Base-by-base conservation (phyloP, 106 monocot species). In the Chionographis japonica region DNA sequence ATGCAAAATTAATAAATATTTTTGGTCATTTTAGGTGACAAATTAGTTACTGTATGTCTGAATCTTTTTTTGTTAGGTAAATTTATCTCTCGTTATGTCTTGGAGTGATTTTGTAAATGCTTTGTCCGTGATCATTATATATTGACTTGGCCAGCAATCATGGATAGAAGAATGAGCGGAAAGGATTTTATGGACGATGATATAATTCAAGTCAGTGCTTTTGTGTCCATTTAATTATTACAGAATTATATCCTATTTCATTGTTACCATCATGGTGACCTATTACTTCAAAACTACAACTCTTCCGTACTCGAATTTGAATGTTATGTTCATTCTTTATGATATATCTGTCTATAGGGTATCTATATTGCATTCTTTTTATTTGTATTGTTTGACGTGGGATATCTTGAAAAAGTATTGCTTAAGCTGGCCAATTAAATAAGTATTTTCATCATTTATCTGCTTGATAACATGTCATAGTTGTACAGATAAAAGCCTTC, bases 111-210 rank as follows among this genome's bases (percentile, higher is more conserved):
- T 75, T 20, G 7, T 65, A 55, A 57, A 53, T 66, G 70, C 8
- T 68, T 67, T 75, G 65, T 78, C 42, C 68, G 61, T 63, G 50
- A 68, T 70, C 56, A 65, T 75, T 74, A 58, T 49, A 56, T 73
- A 57, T 72, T 84, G 65, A 67, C 68, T 83, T 81, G 52, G 62
- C 59, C 94, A 90, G 94, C 80, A 60, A 94, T 94, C 60, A 81
- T 79, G 75, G 87, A 90, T 88, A 79, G 80, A 57, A 84, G 90
- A 79, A 83, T 94, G 74, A 77, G 73, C 52, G 94, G 94, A 76
- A 82, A 59, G 75, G 95, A 97, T 82, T 97, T 74, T 80, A 82
- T 68, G 56, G 89, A 86, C 62, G 84, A 89, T 84, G 95, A 97
- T 78, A 86, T 89, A 64, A 74, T 92, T 61, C 88, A 89, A 83